phyloP scores from a whole-genome alignment of 2,329 filamentous ascomycete genomes.

The Xylaria sp. region DNA sequence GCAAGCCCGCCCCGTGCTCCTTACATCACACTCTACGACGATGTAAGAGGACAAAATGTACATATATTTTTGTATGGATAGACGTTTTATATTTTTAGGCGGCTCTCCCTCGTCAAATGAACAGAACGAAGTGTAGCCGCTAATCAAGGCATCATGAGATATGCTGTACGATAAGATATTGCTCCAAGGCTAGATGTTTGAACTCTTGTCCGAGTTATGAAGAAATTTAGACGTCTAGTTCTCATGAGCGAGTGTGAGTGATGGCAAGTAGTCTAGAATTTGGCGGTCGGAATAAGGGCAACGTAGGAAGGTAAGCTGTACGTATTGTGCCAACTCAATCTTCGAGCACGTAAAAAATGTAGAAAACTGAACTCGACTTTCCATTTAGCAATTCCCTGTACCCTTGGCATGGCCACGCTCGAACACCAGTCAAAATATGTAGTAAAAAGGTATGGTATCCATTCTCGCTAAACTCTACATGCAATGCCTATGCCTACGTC shows the following conservation, averaged over 20 bases:
- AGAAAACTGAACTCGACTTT: neutral
- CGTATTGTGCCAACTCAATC: neutral
- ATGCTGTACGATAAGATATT: constrained; percentile 12
- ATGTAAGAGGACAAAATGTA: constrained; percentile 15
- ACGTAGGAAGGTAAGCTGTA: too few relatives aligned
- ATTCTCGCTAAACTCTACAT: constrained; percentile 40
- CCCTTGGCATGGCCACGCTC: neutral
- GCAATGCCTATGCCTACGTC: constrained; percentile 26
- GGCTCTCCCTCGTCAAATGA: neutral
- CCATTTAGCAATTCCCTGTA: neutral
- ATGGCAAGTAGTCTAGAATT: neutral
- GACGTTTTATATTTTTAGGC: constrained; percentile 1
- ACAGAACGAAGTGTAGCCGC: neutral
- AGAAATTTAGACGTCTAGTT: neutral
- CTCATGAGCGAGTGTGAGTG: neutral
- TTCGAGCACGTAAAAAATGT: too few relatives aligned
- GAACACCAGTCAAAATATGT: neutral
- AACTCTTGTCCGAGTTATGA: neutral
- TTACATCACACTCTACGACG: constrained; percentile 1
- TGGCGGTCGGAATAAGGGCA: neutral
- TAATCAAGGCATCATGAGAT: neutral
- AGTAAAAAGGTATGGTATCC: constrained; percentile 31
- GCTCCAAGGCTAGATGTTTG: neutral
- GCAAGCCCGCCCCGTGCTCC: neutral
- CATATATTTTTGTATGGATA: constrained; percentile 26